Base-by-base conservation (phyloP, 345 rosid species). In the Eucalyptus marginata region DNA sequence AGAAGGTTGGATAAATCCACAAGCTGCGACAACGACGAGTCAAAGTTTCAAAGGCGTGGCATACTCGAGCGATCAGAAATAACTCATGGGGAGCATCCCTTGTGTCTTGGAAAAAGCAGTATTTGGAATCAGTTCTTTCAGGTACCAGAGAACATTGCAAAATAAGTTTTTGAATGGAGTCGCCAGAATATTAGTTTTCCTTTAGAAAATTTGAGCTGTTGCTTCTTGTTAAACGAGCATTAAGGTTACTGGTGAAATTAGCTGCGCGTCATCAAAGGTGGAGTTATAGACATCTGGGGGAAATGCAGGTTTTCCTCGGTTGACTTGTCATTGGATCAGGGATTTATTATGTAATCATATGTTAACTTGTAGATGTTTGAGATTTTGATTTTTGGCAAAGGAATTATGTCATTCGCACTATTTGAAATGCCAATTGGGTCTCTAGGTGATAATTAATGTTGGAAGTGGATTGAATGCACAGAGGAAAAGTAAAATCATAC, bases 51-150 rank as follows among this genome's bases (percentile, higher is more conserved):
- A 92, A 88, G 89, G 90, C 90, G 92, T 31, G 94, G 97, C 81
- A 68, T 92, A 89, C 99, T 97, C 59, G 94, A 95, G 58, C 95
- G 98, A 91, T 95, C 96, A 47, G 94, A 95, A 86, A 93, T 95
- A 87, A 90, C 95, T 94, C 98, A 94, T 86, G 99, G 95, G 79
- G 99, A 97, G 89, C 99, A 97, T 94, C 99, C 99, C 88, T 90
- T 97, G 94, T 96, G 97, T 90, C 97, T 96, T 88, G 99, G 97
- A 90, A 94, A 95, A 90, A 96, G 93, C 89, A 97, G 99, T 93
- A 89, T 97, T 89, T 97, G 99, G 99, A 95, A 96, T 92, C 92
- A 96, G 56, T 97, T 95, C 93, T 96, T 97, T 93, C 96, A 97
- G 99, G 99, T 97, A 94, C 80, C 86, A 79, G 86, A 86, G 81